Evolutionary conservation across 306 rosid genomes (phyloP).

Genomic region (Heteromeles arbutifolia): DNA sequence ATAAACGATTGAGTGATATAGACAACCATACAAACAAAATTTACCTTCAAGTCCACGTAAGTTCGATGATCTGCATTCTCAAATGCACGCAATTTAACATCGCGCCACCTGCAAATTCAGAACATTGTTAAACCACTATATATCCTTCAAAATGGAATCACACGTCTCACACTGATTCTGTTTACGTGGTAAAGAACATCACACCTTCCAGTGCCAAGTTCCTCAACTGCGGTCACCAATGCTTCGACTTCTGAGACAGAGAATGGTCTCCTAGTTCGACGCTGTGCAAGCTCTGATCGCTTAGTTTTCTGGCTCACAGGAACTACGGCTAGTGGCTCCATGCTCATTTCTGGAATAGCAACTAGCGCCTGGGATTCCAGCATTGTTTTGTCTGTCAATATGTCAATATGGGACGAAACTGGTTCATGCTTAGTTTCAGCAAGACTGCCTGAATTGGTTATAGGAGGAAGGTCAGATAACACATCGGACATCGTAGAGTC

Average conservation of each 20-base stretch:
- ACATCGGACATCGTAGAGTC: constrained; percentile 40
- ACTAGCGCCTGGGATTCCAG: constrained; percentile 58
- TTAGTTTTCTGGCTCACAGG: constrained; percentile 56
- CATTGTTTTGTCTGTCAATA: constrained; percentile 30
- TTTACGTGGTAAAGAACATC: constrained; percentile 12
- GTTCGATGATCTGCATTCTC: constrained; percentile 94
- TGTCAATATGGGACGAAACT: constrained; percentile 44
- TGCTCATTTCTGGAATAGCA: constrained; percentile 40
- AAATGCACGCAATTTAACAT: constrained; percentile 76
- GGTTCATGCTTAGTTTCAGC: constrained; percentile 41
- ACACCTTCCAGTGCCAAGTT: constrained; percentile 95
- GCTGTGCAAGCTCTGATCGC: constrained; percentile 75
- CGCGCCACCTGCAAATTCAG: constrained; percentile 76
- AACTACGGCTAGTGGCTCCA: constrained; percentile 53
- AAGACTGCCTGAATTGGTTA: constrained; percentile 31
- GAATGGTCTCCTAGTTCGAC: constrained; percentile 90
- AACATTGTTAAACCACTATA: constrained; percentile 16
- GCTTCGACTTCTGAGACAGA: constrained; percentile 93
- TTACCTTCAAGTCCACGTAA: constrained; percentile 91
- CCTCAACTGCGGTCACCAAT: constrained; percentile 85
- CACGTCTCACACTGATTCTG: not conserved
- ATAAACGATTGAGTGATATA: not conserved
- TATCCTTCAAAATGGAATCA: not conserved
- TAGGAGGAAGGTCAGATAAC: constrained; percentile 33
- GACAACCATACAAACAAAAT: not conserved